A percentile compares a stretch with the other conserved stretches of the same genome.
phyloP scores from a whole-genome alignment of 768 basidiomycete genomes.

The Rhizopogon vulgaris region DNA sequence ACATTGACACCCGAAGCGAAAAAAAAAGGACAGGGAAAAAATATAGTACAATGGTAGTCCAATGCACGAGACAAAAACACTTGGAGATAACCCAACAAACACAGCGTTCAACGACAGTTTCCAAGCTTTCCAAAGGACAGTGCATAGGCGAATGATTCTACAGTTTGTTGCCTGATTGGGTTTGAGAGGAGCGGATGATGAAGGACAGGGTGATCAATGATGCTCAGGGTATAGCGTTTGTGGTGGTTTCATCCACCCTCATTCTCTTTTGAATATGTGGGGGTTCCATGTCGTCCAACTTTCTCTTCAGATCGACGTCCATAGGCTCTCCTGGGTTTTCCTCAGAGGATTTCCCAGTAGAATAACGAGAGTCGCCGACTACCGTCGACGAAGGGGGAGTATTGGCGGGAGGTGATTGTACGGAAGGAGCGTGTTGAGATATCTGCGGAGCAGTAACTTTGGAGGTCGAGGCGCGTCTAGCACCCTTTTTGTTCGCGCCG shows the following conservation, averaged over 20 bases:
- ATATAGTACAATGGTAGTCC: conserved; percentile 32
- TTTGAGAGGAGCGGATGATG: conserved; percentile 8
- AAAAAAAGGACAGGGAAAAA: conserved; percentile 13
- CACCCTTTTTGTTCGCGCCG: conserved; percentile 30
- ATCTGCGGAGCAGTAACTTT: conserved; percentile 28
- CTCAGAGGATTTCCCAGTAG: conserved; percentile 32
- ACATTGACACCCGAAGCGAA: conserved; percentile 10
- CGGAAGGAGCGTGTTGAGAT: conserved; percentile 28
- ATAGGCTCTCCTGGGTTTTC: conserved; percentile 36
- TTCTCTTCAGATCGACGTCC: conserved; percentile 56
- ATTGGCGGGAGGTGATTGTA: conserved; percentile 47
- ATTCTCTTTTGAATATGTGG: conserved; percentile 63
- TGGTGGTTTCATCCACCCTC: conserved; percentile 51
- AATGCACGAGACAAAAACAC: conserved; percentile 18
- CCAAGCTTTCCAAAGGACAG: conserved; percentile 24
- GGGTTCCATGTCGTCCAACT: conserved; percentile 47
- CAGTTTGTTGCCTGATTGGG: conserved; percentile 22
- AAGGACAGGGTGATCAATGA: conserved; percentile 11
- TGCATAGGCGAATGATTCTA: conserved; percentile 21
- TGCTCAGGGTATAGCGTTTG: conserved; percentile 50
- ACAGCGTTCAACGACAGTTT: conserved; percentile 24
- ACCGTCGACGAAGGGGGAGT: conserved; percentile 41
- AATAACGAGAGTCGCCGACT: conserved; percentile 28
- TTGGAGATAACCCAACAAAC: conserved; percentile 25
- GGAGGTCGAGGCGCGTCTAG: conserved; percentile 49